These are phyloP conservation scores for Leccinum fibrillosum DNA, from an alignment of 768 basidiomycete genomes.

Conservation along the genomic window DNA sequence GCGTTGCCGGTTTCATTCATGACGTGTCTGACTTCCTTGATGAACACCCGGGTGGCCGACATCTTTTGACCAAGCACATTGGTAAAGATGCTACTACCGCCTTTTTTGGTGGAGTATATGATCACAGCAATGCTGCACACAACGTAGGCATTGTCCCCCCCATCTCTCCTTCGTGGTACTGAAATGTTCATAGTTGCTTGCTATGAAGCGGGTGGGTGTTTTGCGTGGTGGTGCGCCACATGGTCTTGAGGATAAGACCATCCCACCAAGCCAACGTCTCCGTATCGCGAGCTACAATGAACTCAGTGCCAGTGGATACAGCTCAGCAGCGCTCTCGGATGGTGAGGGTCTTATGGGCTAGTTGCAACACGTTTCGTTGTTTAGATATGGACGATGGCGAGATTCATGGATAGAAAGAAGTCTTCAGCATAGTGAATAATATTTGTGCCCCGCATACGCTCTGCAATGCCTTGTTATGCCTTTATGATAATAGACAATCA, in stretches of 20 bases:
- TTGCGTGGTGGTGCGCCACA: slow-evolving; percentile 51
- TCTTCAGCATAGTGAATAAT: slow-evolving; percentile 6
- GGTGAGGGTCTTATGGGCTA: slow-evolving; percentile 50
- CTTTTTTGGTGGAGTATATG: slow-evolving; percentile 91
- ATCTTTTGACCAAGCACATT: slow-evolving; percentile 78
- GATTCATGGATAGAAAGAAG: slow-evolving; percentile 5
- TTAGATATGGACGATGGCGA: not conserved
- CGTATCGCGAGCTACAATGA: slow-evolving; percentile 67
- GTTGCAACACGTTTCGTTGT: not conserved
- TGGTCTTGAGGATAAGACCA: slow-evolving; percentile 55
- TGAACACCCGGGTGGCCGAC: slow-evolving; percentile 89
- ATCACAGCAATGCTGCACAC: slow-evolving; percentile 86
- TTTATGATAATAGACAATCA: slow-evolving; percentile 2
- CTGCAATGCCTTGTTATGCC: slow-evolving; percentile 11
- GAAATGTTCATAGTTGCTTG: slow-evolving; percentile 21
- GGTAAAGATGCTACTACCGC: slow-evolving; percentile 91
- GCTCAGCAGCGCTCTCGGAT: slow-evolving; percentile 56
- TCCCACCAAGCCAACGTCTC: slow-evolving; percentile 72
- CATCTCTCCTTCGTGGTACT: not conserved
- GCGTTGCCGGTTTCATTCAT: slow-evolving; percentile 91
- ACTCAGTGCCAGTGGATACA: slow-evolving; percentile 45
- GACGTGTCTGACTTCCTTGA: slow-evolving; percentile 82
- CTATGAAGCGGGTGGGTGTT: slow-evolving; percentile 57
- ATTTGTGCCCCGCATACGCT: slow-evolving; percentile 5
- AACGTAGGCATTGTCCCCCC: slow-evolving; percentile 46